Percentiles rank a stretch among this genome's conserved stretches.
phyloP scores from a whole-genome alignment of 2,329 filamentous ascomycete genomes.

The Emericellopsis cladophorae region DNA sequence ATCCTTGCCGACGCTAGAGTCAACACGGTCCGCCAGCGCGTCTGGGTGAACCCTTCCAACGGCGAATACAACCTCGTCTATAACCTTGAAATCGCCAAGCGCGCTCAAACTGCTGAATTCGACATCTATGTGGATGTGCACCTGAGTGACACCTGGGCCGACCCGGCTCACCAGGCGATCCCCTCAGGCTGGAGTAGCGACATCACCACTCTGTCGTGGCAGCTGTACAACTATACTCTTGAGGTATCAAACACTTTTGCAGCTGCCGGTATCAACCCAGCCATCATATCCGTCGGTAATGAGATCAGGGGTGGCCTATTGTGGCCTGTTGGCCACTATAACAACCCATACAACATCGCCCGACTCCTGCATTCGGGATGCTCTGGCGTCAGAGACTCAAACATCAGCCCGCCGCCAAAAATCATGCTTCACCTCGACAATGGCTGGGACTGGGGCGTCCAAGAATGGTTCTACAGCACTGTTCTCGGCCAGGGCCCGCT shows the following conservation, averaged over 20 bases:
- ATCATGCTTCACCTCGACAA: constrained; percentile 68
- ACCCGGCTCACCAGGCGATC: constrained; percentile 48
- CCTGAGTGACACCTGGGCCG: constrained; percentile 60
- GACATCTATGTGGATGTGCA: constrained; percentile 51
- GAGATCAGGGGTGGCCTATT: constrained; percentile 58
- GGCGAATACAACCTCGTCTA: constrained; percentile 58
- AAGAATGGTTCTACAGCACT: constrained; percentile 52
- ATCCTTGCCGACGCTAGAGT: constrained; percentile 51
- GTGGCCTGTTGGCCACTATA: constrained; percentile 48
- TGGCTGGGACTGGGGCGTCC: constrained; percentile 58
- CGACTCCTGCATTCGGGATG: constrained; percentile 50
- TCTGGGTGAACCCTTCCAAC: constrained; percentile 57
- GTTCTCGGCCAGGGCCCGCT: constrained; percentile 40
- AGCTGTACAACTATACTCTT: constrained; percentile 58
- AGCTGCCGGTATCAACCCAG: constrained; percentile 36
- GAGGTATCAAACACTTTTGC: constrained; percentile 49
- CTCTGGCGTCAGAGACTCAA: constrained; percentile 51
- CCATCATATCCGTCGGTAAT: constrained; percentile 60
- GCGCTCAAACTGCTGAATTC: constrained; percentile 50
- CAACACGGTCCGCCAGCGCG: constrained; percentile 57
- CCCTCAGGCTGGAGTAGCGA: constrained; percentile 51
- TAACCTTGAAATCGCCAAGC: constrained; percentile 53
- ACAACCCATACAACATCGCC: constrained; percentile 46
- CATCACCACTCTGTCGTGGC: constrained; percentile 44
- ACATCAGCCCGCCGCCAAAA: constrained; percentile 41